Evolutionary conservation across 2,329 filamentous ascomycete species (phyloP).

Genomic region (Xylaria sp.): DNA sequence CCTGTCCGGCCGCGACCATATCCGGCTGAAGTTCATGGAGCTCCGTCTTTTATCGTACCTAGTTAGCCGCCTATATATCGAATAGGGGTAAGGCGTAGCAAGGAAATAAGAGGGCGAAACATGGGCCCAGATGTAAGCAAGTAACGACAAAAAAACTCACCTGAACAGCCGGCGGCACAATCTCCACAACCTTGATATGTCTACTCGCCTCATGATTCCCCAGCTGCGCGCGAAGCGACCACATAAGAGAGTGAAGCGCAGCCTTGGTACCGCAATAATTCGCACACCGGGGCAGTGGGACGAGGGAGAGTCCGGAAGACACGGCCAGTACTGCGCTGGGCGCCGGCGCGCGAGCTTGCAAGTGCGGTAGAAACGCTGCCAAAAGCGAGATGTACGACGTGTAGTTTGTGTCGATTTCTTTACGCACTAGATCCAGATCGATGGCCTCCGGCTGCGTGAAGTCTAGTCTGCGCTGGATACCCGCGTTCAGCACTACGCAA

Average conservation of each 20-base stretch:
- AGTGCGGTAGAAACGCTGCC: conserved; percentile 58
- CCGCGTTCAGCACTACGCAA: conserved; percentile 66
- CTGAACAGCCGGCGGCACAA: conserved; percentile 58
- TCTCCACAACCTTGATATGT: conserved; percentile 57
- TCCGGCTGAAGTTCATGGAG: conserved; percentile 49
- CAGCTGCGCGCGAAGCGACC: conserved; percentile 58
- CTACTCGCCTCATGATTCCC: conserved; percentile 40
- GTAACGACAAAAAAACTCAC: conserved; percentile 7
- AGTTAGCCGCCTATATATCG: background rate
- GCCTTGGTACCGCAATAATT: conserved; percentile 66
- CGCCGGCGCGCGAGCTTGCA: conserved; percentile 42
- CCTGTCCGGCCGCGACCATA: conserved; percentile 48
- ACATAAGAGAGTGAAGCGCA: conserved; percentile 59
- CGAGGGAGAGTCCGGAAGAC: conserved; percentile 57
- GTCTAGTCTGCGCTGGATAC: conserved; percentile 60
- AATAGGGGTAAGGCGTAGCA: background rate
- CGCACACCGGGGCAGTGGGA: conserved; percentile 57
- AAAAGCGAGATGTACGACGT: conserved; percentile 56
- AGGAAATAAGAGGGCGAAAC: too few species aligned
- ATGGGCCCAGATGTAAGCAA: background rate
- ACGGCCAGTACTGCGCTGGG: conserved; percentile 49
- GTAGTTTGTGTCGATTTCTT: conserved; percentile 61
- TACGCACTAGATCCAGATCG: conserved; percentile 51
- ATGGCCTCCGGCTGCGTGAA: conserved; percentile 55
- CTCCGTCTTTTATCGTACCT: conserved; percentile 8